Evolutionary conservation across 176 grass and related monocot species (phyloP).

Genomic region (Bolboschoenus planiculmis): DNA sequence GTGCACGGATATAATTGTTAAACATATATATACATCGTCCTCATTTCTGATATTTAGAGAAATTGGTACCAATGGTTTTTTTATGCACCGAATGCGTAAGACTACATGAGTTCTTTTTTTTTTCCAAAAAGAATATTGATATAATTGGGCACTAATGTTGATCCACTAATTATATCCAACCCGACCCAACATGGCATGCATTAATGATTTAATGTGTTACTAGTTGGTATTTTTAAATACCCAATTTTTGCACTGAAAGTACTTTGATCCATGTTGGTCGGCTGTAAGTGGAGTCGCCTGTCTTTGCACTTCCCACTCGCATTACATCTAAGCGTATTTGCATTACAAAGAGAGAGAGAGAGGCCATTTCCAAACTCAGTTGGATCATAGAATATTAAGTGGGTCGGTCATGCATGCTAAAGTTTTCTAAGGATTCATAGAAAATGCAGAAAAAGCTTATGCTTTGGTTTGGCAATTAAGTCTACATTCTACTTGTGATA

Average conservation of each 20-base stretch:
- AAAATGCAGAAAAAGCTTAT: neutral
- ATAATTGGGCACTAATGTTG: neutral
- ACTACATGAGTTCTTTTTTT: too few relatives aligned
- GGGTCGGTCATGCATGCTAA: neutral
- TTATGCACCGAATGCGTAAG: too few relatives aligned
- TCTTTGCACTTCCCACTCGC: constrained; percentile 17
- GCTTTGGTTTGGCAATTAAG: neutral
- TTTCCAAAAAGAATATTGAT: too few relatives aligned
- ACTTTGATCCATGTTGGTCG: constrained; percentile 6
- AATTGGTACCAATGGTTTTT: too few relatives aligned
- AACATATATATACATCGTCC: too few relatives aligned
- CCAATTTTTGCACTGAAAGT: neutral
- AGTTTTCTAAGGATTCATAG: neutral
- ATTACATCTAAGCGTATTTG: neutral
- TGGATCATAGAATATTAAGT: neutral
- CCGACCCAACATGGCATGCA: neutral
- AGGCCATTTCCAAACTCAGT: neutral
- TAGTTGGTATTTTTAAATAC: neutral
- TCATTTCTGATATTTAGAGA: too few relatives aligned
- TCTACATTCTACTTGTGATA: neutral
- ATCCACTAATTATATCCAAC: neutral
- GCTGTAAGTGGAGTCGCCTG: constrained; percentile 26
- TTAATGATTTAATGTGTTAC: neutral
- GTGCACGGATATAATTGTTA: too few relatives aligned
- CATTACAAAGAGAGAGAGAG: neutral